Base-by-base conservation (phyloP, 306 rosid genomes). In the Ziziphus jujuba region DNA sequence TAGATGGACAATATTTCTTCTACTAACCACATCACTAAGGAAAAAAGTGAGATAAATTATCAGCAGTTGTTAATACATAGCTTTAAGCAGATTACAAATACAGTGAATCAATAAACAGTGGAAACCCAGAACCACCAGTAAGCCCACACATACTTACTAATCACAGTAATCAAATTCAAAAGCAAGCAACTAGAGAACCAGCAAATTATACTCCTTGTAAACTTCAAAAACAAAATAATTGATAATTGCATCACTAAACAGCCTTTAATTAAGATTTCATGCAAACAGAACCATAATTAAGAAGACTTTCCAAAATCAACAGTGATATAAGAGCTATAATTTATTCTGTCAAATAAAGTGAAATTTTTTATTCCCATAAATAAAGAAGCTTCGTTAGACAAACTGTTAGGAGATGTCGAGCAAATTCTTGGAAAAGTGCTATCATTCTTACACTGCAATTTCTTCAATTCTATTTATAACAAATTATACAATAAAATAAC, bases 371-470 rank as follows among this genome's bases (percentile, higher is more conserved):
- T 40, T 12, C 9, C 13, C 45, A 38, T 1, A 10, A 7, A 10
- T 40, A 12, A 8, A 40, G 10, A 40, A 8, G 45, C 45, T 40
- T 40, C 45, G 9, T 12, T 40, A 40, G 45, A 40, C 12, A 40
- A 40, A 40, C 45, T 10, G 12, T 40, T 40, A 9, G 12, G 45
- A 12, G 45, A 40, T 10, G 45, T 40, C 45, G 33, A 28, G 33
- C 33, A 28, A 28, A 28, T 28, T 28, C 33, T 1, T 28, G 33
- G 33, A 40, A 40, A 10, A 50, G 11, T 17, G 25, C 48, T 6
- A 9, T 33, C 25, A 48, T 12, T n/a, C 43, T 60, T 51, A 48
- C 76, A 64, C 56, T 36, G 60, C 34, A 69, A 63, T 28, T 28
- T 28, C 47, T 50, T 44, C 5, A 48, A 44, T 11, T 22, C 50